A percentile compares a stretch with the other conserved stretches of the same genome.
These are phyloP conservation scores for Scytalidium sp. DNA, from an alignment of 2,329 filamentous ascomycete genomes.

Conservation along the genomic window DNA sequence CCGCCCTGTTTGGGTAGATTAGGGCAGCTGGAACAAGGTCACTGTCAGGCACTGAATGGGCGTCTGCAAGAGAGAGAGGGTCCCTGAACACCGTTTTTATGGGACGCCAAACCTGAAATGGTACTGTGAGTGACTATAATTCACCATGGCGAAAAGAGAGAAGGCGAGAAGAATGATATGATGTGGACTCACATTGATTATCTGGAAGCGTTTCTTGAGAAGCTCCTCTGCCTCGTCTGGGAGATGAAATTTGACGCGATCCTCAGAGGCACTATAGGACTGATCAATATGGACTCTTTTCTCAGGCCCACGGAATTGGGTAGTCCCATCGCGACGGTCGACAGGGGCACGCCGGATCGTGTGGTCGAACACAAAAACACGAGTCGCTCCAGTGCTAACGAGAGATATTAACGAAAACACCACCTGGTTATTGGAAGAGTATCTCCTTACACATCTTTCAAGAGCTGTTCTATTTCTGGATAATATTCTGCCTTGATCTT, in stretches of 20 bases:
- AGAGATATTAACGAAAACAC: conserved; percentile 36
- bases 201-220: conserved; percentile 45
- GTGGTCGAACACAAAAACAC: conserved; percentile 61
- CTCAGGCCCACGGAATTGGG: conserved; percentile 38
- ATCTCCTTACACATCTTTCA: conserved; percentile 43
- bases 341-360: conserved; percentile 46
- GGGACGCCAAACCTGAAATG: conserved; percentile 39
- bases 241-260: conserved; percentile 41
- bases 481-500: conserved; percentile 72
- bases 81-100: conserved; percentile 50
- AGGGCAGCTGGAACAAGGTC: conserved; percentile 47
- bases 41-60: conserved; percentile 43
- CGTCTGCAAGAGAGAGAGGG: conserved; percentile 52
- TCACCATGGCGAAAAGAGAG: background rate
- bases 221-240: conserved; percentile 41
- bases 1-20: conserved; percentile 27
- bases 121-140: background rate
- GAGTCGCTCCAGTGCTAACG: conserved; percentile 51
- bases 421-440: background rate
- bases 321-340: conserved; percentile 17
- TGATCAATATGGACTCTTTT: conserved; percentile 58
- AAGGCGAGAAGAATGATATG: conserved; percentile 12
- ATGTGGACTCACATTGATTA: conserved; percentile 41
- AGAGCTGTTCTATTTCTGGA: conserved; percentile 70
- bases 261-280: conserved; percentile 41